phyloP scores from a whole-genome alignment of 352 stramenopile genomes.

The Phytophthora macrochlamydospora region DNA sequence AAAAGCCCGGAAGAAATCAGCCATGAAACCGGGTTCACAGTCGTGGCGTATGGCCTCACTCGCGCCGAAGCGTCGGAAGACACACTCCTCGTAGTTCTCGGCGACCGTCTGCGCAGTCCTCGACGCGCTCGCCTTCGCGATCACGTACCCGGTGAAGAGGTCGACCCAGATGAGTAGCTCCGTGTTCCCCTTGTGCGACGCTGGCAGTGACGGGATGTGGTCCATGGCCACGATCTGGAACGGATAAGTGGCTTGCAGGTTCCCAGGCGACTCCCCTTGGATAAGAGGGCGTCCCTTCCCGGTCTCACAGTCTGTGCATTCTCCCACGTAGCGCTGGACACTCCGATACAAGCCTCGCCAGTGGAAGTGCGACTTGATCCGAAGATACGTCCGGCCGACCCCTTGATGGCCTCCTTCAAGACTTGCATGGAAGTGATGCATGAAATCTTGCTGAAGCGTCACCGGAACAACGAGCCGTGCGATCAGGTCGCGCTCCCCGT shows the following conservation, averaged over 20 bases:
- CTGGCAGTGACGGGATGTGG: constrained; percentile 28
- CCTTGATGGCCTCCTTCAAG: too few species aligned
- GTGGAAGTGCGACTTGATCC: background rate
- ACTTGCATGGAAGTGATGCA: too few species aligned
- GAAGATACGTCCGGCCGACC: too few species aligned
- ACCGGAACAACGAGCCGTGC: background rate
- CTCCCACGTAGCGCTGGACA: background rate
- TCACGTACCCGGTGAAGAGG: background rate
- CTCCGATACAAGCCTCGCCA: background rate
- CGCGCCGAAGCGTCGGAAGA: constrained; percentile 15
- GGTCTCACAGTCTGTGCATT: constrained; percentile 14
- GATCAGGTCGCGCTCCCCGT: background rate
- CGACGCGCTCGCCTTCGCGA: background rate
- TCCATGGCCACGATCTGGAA: constrained; percentile 34
- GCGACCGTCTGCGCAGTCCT: background rate
- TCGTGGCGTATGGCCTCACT: constrained; percentile 23
- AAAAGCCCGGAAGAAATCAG: constrained; percentile 18
- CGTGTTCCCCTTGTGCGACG: constrained; percentile 24
- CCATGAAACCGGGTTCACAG: constrained; percentile 17
- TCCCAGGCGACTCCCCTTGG: constrained; percentile 11
- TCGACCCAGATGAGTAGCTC: constrained; percentile 1
- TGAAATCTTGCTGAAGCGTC: too few species aligned
- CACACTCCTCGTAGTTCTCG: constrained; percentile 1
- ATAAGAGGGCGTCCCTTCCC: constrained; percentile 10
- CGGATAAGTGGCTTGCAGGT: constrained; percentile 14